These are phyloP conservation scores for Letharia lupina DNA, from an alignment of 495 filamentous ascomycete genomes.

Conservation along the genomic window DNA sequence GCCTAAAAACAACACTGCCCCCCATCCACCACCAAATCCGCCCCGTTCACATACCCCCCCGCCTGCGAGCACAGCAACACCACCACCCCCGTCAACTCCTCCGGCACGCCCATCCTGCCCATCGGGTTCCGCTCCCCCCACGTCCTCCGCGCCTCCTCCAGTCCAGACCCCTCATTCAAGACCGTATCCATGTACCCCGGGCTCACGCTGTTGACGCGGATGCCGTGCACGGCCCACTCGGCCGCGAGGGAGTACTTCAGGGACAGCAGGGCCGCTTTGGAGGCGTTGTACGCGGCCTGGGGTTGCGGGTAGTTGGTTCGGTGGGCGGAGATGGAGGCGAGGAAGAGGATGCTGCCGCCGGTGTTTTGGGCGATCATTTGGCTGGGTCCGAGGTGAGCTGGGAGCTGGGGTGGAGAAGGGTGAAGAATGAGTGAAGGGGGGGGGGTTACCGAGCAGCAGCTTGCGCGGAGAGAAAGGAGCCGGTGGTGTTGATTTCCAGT, in stretches of 20 bases:
- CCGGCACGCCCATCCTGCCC: constrained; percentile 58
- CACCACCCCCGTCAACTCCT: constrained; percentile 59
- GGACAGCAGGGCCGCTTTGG: constrained; percentile 34
- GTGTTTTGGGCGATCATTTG: constrained; percentile 34
- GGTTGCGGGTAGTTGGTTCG: constrained; percentile 42
- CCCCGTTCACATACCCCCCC: constrained; percentile 61
- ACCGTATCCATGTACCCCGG: constrained; percentile 79
- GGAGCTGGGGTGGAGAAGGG: background rate
- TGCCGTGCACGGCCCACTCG: constrained; percentile 48
- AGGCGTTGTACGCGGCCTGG: constrained; percentile 38
- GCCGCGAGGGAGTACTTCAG: constrained; percentile 33
- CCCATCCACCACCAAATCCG: constrained; percentile 53
- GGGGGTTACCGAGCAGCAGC: constrained; percentile 37
- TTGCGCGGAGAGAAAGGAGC: constrained; percentile 56
- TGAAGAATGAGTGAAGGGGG: background rate
- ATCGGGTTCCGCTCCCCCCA: constrained; percentile 59
- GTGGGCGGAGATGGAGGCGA: constrained; percentile 58
- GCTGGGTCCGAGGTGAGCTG: constrained; percentile 10
- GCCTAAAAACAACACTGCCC: constrained; percentile 27
- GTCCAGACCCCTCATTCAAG: constrained; percentile 57
- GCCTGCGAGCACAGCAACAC: constrained; percentile 54
- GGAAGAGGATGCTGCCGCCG: constrained; percentile 54
- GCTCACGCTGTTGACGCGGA: constrained; percentile 60
- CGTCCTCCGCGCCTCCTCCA: constrained; percentile 44
- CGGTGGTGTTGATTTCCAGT: constrained; percentile 60